Evolutionary conservation across 1,284 basidiomycete species (phyloP).

Genomic region (Pterula multifida): DNA sequence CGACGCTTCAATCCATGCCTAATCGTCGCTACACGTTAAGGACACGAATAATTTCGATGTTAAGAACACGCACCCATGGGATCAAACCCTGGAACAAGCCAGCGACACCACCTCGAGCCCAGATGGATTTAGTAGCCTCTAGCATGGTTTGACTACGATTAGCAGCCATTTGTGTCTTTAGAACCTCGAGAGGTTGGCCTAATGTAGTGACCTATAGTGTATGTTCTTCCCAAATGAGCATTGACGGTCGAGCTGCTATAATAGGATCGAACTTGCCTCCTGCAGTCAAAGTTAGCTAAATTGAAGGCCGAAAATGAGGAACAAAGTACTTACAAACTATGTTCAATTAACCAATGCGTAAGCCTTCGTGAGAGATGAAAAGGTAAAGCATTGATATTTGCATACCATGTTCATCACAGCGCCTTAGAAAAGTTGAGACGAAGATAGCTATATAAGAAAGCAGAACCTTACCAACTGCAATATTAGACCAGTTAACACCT

Average conservation of each 20-base stretch:
- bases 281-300: slow-evolving; percentile 14
- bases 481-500: slow-evolving; percentile 97
- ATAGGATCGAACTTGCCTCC: slow-evolving; percentile 30
- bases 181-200: slow-evolving; percentile 95
- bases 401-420: slow-evolving; percentile 92
- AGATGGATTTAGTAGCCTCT: slow-evolving; percentile 79
- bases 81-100: slow-evolving; percentile 99
- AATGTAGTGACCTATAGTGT: slow-evolving; percentile 86
- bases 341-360: slow-evolving; percentile 1
- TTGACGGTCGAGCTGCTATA: not conserved
- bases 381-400: slow-evolving; percentile 7
- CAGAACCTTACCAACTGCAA: slow-evolving; percentile 72
- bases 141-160: slow-evolving; percentile 86
- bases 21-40: slow-evolving; percentile 8
- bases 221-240: slow-evolving; percentile 7
- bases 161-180: slow-evolving; percentile 98
- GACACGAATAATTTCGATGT: slow-evolving; percentile 3
- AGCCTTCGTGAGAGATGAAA: not conserved
- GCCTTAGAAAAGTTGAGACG: slow-evolving; percentile 36
- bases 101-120: slow-evolving; percentile 79
- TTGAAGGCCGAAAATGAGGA: slow-evolving; percentile 6
- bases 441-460: slow-evolving; percentile 13
- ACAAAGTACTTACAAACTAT: slow-evolving; percentile 44
- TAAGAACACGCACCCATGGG: slow-evolving; percentile 68
- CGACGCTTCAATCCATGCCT: slow-evolving; percentile 99